These are phyloP conservation scores for Aspergillus glaucus DNA, from an alignment of 2,329 filamentous ascomycete species.

Conservation along the genomic window DNA sequence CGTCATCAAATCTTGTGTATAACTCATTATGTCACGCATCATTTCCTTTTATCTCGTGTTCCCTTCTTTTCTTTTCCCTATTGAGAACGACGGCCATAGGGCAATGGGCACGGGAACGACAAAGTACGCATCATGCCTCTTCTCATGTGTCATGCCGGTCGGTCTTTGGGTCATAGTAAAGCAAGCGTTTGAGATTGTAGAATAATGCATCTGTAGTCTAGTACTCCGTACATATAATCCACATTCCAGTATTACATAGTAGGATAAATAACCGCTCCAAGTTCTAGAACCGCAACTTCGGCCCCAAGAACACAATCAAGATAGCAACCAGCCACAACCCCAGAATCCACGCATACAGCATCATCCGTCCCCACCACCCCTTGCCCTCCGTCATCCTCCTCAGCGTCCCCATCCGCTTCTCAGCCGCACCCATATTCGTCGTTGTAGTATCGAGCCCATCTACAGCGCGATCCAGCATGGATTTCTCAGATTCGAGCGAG, in stretches of 20 bases:
- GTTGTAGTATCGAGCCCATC: slow-evolving; percentile 73
- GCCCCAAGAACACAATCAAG: slow-evolving; percentile 74
- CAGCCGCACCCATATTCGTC: slow-evolving; percentile 67
- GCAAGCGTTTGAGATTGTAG: slow-evolving; percentile 18
- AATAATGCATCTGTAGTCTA: slow-evolving; percentile 8
- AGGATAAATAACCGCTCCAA: background rate
- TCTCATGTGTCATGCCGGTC: slow-evolving; percentile 33
- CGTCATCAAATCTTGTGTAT: slow-evolving; percentile 24
- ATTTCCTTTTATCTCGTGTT: slow-evolving; percentile 20
- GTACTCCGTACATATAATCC: background rate
- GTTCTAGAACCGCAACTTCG: slow-evolving; percentile 73
- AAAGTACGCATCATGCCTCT: slow-evolving; percentile 28
- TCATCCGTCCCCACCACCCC: slow-evolving; percentile 77
- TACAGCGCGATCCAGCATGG: slow-evolving; percentile 63
- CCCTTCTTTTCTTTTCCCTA: background rate
- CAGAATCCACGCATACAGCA: slow-evolving; percentile 78
- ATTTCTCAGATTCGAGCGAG: slow-evolving; percentile 67
- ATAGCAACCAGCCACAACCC: slow-evolving; percentile 73
- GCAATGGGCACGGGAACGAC: slow-evolving; percentile 21
- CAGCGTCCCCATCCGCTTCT: slow-evolving; percentile 69
- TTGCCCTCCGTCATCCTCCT: slow-evolving; percentile 77
- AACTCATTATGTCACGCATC: slow-evolving; percentile 24
- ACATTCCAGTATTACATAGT: background rate
- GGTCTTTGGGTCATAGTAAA: slow-evolving; percentile 27
- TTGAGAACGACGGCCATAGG: slow-evolving; percentile 19